These are phyloP conservation scores for Hymenoscyphus fructigenus DNA, from an alignment of 2,329 filamentous ascomycete genomes.

Conservation along the genomic window DNA sequence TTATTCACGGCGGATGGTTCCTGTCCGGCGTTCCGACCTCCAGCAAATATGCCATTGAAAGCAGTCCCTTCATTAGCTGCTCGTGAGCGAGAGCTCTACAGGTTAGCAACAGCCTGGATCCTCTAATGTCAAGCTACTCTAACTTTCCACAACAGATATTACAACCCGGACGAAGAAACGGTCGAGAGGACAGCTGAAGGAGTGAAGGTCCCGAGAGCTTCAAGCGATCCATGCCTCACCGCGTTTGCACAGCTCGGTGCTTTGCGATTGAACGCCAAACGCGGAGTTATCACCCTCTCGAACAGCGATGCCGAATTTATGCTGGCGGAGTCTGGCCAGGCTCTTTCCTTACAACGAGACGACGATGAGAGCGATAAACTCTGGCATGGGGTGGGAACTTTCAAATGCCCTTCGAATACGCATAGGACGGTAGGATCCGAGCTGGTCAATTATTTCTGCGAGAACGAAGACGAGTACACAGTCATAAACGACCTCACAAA, in stretches of 20 bases:
- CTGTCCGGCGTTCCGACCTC: background rate
- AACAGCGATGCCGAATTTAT: conserved; percentile 27
- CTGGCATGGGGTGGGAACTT: conserved; percentile 32
- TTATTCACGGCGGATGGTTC: background rate
- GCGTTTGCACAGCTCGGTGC: conserved; percentile 50
- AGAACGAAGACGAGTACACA: conserved; percentile 19
- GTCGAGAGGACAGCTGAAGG: background rate
- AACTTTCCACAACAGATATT: conserved; percentile 22
- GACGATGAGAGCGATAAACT: conserved; percentile 32
- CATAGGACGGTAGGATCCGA: conserved; percentile 20
- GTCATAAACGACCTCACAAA: conserved; percentile 41
- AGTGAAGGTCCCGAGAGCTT: conserved; percentile 15
- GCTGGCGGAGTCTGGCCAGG: conserved; percentile 31
- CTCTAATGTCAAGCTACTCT: background rate
- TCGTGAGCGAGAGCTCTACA: conserved; percentile 30
- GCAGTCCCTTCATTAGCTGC: conserved; percentile 6
- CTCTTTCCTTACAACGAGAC: conserved; percentile 30
- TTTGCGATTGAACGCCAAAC: conserved; percentile 46
- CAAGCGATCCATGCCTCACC: conserved; percentile 43
- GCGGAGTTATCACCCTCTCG: conserved; percentile 45
- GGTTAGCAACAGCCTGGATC: conserved; percentile 16
- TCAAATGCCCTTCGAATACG: conserved; percentile 14
- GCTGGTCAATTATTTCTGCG: conserved; percentile 23
- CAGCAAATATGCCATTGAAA: conserved; percentile 7
- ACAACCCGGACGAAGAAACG: conserved; percentile 19